Evolutionary conservation across 2,329 filamentous ascomycete species (phyloP).

Genomic region (Septoria petroselini): DNA sequence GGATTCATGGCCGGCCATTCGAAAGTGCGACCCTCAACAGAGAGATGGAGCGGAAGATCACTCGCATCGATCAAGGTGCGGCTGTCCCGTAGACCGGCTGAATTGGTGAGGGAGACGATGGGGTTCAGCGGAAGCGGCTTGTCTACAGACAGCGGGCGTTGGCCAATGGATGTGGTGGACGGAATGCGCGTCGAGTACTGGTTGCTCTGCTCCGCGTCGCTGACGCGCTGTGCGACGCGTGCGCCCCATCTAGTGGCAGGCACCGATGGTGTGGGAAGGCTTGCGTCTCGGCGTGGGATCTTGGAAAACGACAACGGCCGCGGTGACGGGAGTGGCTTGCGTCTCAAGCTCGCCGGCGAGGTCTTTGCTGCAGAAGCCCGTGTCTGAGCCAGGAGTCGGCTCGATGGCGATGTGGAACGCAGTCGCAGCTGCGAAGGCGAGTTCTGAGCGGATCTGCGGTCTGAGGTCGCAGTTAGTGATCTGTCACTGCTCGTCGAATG

Average conservation of each 20-base stretch:
- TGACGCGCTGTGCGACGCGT: constrained; percentile 4
- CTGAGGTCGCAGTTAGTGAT: constrained; percentile 1
- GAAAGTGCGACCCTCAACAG: constrained; percentile 11
- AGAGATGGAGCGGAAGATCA: constrained; percentile 32
- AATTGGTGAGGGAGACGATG: constrained; percentile 34
- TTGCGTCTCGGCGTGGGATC: not conserved
- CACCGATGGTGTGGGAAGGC: not conserved
- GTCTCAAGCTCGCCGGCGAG: constrained; percentile 12
- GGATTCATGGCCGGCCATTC: constrained; percentile 30
- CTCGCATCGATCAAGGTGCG: constrained; percentile 43
- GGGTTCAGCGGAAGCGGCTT: constrained; percentile 45
- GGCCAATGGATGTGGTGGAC: not conserved
- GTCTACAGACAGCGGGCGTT: constrained; percentile 20
- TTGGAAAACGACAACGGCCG: constrained; percentile 4
- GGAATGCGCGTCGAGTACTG: not conserved
- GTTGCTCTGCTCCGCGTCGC: constrained; percentile 3
- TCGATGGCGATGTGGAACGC: not conserved
- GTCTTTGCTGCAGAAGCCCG: constrained; percentile 31
- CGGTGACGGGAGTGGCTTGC: not conserved
- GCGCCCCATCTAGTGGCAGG: constrained; percentile 4
- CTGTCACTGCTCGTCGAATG: constrained; percentile 2
- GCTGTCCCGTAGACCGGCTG: constrained; percentile 38
- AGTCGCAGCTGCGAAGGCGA: not conserved
- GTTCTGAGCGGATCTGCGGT: not conserved
- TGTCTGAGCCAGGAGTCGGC: constrained; percentile 24